Base-by-base conservation (phyloP, 768 basidiomycete species). In the Steccherinum ochraceum region DNA sequence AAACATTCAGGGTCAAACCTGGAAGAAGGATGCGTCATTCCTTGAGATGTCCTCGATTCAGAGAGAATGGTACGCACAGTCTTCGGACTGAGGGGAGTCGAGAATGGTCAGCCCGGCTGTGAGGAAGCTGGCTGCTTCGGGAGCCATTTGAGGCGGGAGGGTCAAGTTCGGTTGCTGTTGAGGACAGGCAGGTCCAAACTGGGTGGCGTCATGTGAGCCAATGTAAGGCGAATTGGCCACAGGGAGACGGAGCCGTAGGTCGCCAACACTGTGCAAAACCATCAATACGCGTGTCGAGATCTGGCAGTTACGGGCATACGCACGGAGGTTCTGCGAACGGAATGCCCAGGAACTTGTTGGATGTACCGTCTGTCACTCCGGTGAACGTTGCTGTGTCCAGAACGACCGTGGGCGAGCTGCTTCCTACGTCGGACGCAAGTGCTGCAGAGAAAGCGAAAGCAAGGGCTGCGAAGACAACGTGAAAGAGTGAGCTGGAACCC, bases 271-370 rank as follows among this genome's bases (percentile, higher is more conserved):
- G n/a, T 39, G n/a, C n/a, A n/a, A 11, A 39, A 11, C 11, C 11
- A 39, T 39, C n/a, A 39, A n/a, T 39, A n/a, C 11, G 11, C 11
- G n/a, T 39, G n/a, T 39, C 35, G 11, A 11, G 11, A 39, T n/a
- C 11, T 39, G n/a, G 35, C 11, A 11, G 35, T 11, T 11, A 39
- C n/a, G n/a, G n/a, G 35, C n/a, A 39, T n/a, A 35, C 52, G 7
- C 25, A 49, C 52, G 52, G 52, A 48, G 52, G 52, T 44, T 53
- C 19, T 5, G 52, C 52, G 30, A 49, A 53, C 16, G 52, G 46
- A 26, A 53, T 53, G 7, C 52, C 52, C 10, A 53, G 47, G 21
- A 53, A 53, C 24, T 19, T 42, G 40, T 49, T 45, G n/a, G 40
- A 12, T 5, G 25, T 21, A 11, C 46, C 46, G 25, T 42, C 24